Evolutionary conservation across 2,329 filamentous ascomycete species (phyloP).

Genomic region (Epichloe bromicola): DNA sequence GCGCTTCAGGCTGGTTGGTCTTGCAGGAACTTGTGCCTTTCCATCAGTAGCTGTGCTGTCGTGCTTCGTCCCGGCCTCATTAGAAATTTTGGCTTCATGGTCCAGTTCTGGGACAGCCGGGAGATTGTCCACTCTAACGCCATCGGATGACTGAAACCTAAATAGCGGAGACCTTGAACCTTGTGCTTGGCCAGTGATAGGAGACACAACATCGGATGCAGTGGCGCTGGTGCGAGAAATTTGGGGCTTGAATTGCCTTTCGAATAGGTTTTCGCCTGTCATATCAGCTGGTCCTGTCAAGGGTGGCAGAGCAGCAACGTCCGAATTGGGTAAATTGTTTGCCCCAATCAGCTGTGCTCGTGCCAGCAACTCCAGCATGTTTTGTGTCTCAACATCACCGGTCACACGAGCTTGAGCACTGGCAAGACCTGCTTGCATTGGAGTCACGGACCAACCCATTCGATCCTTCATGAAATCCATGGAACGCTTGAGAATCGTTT

Average conservation of each 20-base stretch:
- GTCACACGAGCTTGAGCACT: slow-evolving; percentile 71
- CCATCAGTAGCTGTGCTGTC: slow-evolving; percentile 33
- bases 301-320: slow-evolving; percentile 37
- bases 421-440: slow-evolving; percentile 60
- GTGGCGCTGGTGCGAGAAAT: slow-evolving; percentile 37
- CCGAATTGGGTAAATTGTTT: slow-evolving; percentile 43
- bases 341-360: slow-evolving; percentile 67
- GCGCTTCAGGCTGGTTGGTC: slow-evolving; percentile 61
- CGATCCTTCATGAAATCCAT: slow-evolving; percentile 95
- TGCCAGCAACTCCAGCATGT: slow-evolving; percentile 78
- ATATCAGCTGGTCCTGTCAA: slow-evolving; percentile 68
- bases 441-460: slow-evolving; percentile 58
- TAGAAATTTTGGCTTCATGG: slow-evolving; percentile 34
- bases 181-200: slow-evolving; percentile 12
- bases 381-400: slow-evolving; percentile 77
- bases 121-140: slow-evolving; percentile 8
- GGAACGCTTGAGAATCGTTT: slow-evolving; percentile 84
- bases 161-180: slow-evolving; percentile 9
- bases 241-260: slow-evolving; percentile 58
- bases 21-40: slow-evolving; percentile 40
- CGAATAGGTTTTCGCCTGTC: slow-evolving; percentile 70
- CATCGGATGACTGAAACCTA: slow-evolving; percentile 6
- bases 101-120: slow-evolving; percentile 10
- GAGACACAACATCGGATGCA: slow-evolving; percentile 22
- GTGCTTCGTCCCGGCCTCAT: slow-evolving; percentile 42